Conservation (phyloP, 2,329 filamentous ascomycete genomes). For the Pseudofabraea citricarpa region DNA sequence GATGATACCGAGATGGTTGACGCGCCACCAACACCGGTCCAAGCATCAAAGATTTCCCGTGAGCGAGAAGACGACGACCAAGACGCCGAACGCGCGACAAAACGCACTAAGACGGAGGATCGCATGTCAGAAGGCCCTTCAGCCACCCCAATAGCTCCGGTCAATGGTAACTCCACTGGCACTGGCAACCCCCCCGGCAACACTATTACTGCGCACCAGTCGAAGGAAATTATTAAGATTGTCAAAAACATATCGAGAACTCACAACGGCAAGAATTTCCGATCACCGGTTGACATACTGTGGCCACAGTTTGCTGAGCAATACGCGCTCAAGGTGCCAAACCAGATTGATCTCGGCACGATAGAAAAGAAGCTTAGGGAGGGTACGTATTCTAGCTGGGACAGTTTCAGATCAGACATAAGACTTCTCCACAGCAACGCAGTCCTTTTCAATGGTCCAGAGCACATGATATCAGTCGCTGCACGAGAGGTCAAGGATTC, state of each 20-base stretch:
- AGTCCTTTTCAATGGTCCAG: slow-evolving; percentile 73
- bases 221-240: slow-evolving; percentile 58
- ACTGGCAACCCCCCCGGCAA: slow-evolving; percentile 3
- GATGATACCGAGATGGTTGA: slow-evolving; percentile 29
- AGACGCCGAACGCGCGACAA: slow-evolving; percentile 63
- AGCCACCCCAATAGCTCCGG: slow-evolving; percentile 20
- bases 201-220: slow-evolving; percentile 52
- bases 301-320: slow-evolving; percentile 74
- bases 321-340: slow-evolving; percentile 61
- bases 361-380: slow-evolving; percentile 78
- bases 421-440: slow-evolving; percentile 76
- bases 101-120: slow-evolving; percentile 72
- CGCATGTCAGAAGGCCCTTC: slow-evolving; percentile 17
- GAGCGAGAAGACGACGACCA: slow-evolving; percentile 71
- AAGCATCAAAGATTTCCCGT: slow-evolving; percentile 56
- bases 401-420: slow-evolving; percentile 70
- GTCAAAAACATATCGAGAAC: slow-evolving; percentile 80
- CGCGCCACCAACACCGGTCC: slow-evolving; percentile 24
- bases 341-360: slow-evolving; percentile 78
- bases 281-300: slow-evolving; percentile 69
- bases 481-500: slow-evolving; percentile 54
- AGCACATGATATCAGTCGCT: slow-evolving; percentile 63
- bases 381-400: slow-evolving; percentile 59
- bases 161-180: slow-evolving; percentile 17
- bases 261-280: slow-evolving; percentile 72